A percentile compares a stretch with the other conserved stretches of the same genome.
Conservation (phyloP, 2,329 filamentous ascomycete genomes). For the Cladosporium sphaerospermum region DNA sequence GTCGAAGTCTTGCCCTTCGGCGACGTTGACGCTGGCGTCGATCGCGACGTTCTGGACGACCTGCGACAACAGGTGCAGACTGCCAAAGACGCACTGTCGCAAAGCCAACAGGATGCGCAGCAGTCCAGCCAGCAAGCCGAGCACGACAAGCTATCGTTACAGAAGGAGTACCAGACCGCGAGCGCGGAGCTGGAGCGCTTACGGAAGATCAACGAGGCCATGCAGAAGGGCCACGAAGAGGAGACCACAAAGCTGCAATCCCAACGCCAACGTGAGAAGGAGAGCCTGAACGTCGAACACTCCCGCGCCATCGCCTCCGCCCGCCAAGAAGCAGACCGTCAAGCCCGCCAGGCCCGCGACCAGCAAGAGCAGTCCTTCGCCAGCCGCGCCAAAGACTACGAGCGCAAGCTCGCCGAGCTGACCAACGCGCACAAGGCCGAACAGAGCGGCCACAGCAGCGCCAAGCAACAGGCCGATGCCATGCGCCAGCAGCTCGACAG, state of each 20-base stretch:
- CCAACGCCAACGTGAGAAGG: constrained; percentile 35
- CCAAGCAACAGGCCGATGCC: constrained; percentile 30
- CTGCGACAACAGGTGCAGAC: constrained; percentile 71
- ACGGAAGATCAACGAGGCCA: constrained; percentile 61
- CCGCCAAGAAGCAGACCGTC: constrained; percentile 23
- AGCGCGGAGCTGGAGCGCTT: constrained; percentile 46
- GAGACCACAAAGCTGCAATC: constrained; percentile 41
- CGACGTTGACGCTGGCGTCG: constrained; percentile 84
- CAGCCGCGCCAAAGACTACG: constrained; percentile 23
- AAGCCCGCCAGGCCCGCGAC: constrained; percentile 13
- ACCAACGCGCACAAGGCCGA: constrained; percentile 26
- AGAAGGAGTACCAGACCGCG: constrained; percentile 43
- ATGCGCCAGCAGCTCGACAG: constrained; percentile 29
- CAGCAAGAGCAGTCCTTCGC: constrained; percentile 18
- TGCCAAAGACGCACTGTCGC: constrained; percentile 56
- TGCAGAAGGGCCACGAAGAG: constrained; percentile 64
- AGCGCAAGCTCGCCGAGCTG: constrained; percentile 24
- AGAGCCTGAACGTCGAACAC: constrained; percentile 30
- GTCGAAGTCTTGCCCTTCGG: constrained; percentile 75
- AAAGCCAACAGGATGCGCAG: constrained; percentile 51
- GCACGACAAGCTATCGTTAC: constrained; percentile 28
- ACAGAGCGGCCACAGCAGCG: constrained; percentile 23
- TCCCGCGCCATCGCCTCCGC: constrained; percentile 23
- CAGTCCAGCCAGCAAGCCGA: constrained; percentile 53
- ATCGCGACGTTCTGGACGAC: constrained; percentile 85